Evolutionary conservation across 208 protist genomes (phyloP), one percentile per base, ranked within the genome.

Genomic region (Blechomonas ayalai): DNA sequence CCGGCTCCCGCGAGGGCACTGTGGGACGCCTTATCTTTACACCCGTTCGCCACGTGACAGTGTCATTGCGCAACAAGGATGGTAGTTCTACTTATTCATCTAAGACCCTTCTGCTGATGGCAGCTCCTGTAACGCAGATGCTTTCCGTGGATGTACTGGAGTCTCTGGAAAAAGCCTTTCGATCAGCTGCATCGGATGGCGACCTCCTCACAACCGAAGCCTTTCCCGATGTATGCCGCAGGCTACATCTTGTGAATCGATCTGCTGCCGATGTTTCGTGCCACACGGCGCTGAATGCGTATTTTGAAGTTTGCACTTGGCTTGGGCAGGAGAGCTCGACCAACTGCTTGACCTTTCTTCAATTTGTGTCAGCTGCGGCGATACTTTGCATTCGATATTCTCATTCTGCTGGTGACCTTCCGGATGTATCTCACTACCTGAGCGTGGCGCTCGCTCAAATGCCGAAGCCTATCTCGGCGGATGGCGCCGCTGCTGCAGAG

Each of bases 311-410:
- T n/a, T n/a, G n/a, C n/a, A n/a, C n/a, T n/a, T n/a, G n/a, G n/a
- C n/a, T n/a, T n/a, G n/a, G n/a, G n/a, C n/a, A n/a, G n/a, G n/a
- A n/a, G n/a, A n/a, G n/a, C n/a, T n/a, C n/a, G n/a, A n/a, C n/a
- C n/a, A n/a, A n/a, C n/a, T n/a, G n/a, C n/a, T n/a, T n/a, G n/a
- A n/a, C 15, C 6, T 73, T 73, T 63, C 10, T 38, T 18, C 48
- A 67, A 18, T 73, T 73, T 66, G 40, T 74, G 15, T 48, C 50
- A 10, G 53, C 50, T 33, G 23, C 69, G 12, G 67, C 60, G 33
- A 59, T 57, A 9, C 26, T 65, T 4, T 53, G 63, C 24, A 42
- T 69, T 26, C 18, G 48, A 9, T 52, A 57, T 29, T 15, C 45
- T 23, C 37, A 55, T 16, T 20, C 38, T 16, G 41, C 29, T 13